Evolutionary conservation across 352 stramenopile genomes (phyloP).

Genomic region (Nothophytophthora sp.): DNA sequence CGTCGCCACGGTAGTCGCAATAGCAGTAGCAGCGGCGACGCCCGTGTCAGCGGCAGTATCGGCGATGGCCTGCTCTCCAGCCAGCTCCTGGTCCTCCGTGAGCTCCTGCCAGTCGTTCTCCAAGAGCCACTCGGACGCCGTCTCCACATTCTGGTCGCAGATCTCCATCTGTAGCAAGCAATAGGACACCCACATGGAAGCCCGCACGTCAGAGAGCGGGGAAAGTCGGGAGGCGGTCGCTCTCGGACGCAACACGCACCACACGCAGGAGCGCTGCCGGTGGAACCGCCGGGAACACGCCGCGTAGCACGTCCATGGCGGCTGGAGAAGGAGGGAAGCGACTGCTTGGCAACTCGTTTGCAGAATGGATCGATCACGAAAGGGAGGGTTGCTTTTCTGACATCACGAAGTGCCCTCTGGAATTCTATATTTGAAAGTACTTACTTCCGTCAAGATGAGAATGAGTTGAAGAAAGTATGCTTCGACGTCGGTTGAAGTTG

Average conservation of each 20-base stretch:
- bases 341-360: too few relatives aligned
- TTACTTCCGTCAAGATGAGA: too few relatives aligned
- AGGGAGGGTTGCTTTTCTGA: too few relatives aligned
- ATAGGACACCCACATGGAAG: neutral
- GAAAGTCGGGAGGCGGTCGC: neutral
- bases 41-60: neutral
- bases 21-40: neutral
- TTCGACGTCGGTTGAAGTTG: too few relatives aligned
- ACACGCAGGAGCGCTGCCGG: conserved; percentile 31
- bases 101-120: conserved; percentile 66
- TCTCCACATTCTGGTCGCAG: conserved; percentile 50
- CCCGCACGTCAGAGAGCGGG: too few relatives aligned
- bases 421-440: too few relatives aligned
- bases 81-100: conserved; percentile 11
- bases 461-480: too few relatives aligned
- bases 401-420: too few relatives aligned
- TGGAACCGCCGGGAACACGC: conserved; percentile 44
- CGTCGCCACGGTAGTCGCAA: too few relatives aligned
- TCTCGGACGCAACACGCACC: conserved; percentile 21
- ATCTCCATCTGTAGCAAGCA: conserved; percentile 46
- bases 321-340: too few relatives aligned
- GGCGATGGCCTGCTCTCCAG: neutral
- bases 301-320: conserved; percentile 45
- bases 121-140: conserved; percentile 56
- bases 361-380: too few relatives aligned